Evolutionary conservation across 129 eudicot species (phyloP).

Genomic region (Saussurea involucrata): DNA sequence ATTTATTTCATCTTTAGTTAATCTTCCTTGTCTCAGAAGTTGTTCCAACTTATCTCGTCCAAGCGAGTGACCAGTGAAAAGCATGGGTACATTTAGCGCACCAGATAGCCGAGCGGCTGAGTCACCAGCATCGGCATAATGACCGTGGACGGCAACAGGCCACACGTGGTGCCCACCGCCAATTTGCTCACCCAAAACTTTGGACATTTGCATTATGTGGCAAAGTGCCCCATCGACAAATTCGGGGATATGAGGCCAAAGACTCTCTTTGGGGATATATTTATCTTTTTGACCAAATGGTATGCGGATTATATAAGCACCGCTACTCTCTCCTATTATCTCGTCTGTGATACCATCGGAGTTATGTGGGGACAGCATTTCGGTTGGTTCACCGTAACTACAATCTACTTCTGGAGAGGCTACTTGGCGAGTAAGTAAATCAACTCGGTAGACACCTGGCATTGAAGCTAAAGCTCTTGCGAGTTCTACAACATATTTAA

Average conservation of each 20-base stretch:
- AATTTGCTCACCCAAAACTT: conserved; percentile 94
- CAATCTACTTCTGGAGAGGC: conserved; percentile 97
- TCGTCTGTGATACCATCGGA: conserved; percentile 62
- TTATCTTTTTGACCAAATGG: conserved; percentile 92
- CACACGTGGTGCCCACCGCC: conserved; percentile 86
- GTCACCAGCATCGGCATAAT: conserved; percentile 99
- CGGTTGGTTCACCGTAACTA: conserved; percentile 98
- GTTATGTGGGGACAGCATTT: conserved; percentile 73
- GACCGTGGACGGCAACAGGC: conserved; percentile 97
- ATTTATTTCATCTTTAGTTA: conserved; percentile 83
- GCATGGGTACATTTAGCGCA: conserved; percentile 95
- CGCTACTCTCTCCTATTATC: conserved; percentile 97
- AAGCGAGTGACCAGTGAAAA: conserved; percentile 97
- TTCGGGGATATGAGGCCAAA: conserved; percentile 97
- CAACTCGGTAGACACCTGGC: conserved; percentile 99
- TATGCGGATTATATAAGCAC: conserved; percentile 90
- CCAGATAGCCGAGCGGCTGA: conserved; percentile 94
- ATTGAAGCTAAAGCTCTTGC: conserved; percentile 98
- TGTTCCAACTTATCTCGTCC: conserved; percentile 98
- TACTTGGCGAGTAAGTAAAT: conserved; percentile 93
- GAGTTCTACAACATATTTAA: conserved; percentile 96
- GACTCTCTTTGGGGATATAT: conserved; percentile 77
- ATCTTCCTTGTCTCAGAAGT: conserved; percentile 88
- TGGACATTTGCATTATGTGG: conserved; percentile 89
- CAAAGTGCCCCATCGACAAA: conserved; percentile 95